A percentile compares a stretch with the other conserved stretches of the same genome.
phyloP scores from a whole-genome alignment of 139 green algal species.

The Haematococcus sp. region DNA sequence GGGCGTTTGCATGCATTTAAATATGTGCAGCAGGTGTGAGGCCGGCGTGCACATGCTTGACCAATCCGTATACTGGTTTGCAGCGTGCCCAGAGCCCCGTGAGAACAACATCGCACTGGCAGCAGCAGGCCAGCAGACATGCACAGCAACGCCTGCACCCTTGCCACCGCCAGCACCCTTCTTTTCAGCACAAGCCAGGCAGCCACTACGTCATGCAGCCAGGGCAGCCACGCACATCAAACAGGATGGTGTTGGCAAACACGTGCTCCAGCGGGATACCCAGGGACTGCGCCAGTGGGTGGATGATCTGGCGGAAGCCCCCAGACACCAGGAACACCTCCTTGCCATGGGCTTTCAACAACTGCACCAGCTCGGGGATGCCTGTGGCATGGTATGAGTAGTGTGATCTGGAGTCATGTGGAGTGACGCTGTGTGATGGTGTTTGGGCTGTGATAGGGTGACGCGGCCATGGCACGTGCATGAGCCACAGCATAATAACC shows the following conservation, averaged over 20 bases:
- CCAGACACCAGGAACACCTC: conserved; percentile 94
- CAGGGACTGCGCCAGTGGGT: conserved; percentile 88
- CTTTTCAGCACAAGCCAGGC: neutral
- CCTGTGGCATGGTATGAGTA: too few relatives aligned
- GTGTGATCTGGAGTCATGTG: neutral
- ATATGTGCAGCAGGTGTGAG: too few relatives aligned
- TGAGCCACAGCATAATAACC: neutral
- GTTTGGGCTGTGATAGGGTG: neutral
- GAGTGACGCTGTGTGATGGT: neutral
- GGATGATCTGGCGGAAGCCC: conserved; percentile 91
- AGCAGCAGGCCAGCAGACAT: too few relatives aligned
- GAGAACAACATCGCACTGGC: too few relatives aligned
- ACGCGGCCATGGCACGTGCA: neutral
- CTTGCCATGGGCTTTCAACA: conserved; percentile 59
- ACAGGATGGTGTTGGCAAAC: conserved; percentile 94
- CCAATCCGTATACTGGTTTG: too few relatives aligned
- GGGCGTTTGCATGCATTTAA: neutral
- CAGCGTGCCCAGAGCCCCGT: too few relatives aligned
- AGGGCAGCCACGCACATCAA: conserved; percentile 53
- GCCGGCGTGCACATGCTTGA: too few relatives aligned
- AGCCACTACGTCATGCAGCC: too few relatives aligned
- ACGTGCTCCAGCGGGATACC: conserved; percentile 80
- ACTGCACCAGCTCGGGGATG: conserved; percentile 83
- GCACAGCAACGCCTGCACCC: too few relatives aligned
- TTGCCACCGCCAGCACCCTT: too few relatives aligned